Evolutionary conservation across 352 stramenopile species (phyloP).

Genomic region (Phytophthora hibernalis): DNA sequence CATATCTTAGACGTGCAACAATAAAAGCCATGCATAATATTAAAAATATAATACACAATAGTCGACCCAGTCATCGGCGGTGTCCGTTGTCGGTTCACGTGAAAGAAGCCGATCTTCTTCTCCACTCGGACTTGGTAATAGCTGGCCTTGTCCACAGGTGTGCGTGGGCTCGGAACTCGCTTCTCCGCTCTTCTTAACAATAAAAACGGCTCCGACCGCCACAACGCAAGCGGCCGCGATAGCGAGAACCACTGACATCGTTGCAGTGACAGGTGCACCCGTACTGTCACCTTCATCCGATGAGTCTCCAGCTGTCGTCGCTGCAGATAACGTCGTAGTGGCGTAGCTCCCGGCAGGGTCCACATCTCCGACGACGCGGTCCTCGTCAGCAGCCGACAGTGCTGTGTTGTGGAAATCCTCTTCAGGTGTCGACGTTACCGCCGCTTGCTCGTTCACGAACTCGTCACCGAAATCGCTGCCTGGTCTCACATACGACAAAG

Average conservation of each 20-base stretch:
- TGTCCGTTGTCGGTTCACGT: conserved; percentile 25
- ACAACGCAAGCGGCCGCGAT: conserved; percentile 22
- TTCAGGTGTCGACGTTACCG: neutral
- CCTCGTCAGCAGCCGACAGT: conserved; percentile 14
- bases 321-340: conserved; percentile 6
- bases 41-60: neutral
- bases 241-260: conserved; percentile 12
- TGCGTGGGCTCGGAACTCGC: conserved; percentile 14
- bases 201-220: conserved; percentile 11
- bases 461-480: neutral
- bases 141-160: conserved; percentile 25
- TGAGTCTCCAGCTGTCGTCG: conserved; percentile 3
- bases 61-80: conserved; percentile 3
- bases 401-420: conserved; percentile 30
- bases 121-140: conserved; percentile 29
- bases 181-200: conserved; percentile 17
- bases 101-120: conserved; percentile 17
- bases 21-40: no score
- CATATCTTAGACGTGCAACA: neutral
- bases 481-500: conserved; percentile 1
- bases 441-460: conserved; percentile 19
- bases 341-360: conserved; percentile 18
- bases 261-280: neutral
- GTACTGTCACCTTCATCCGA: conserved; percentile 14
- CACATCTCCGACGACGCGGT: conserved; percentile 21